Percentiles rank a stretch among this genome's conserved stretches.
Evolutionary conservation across 257 asterid genomes (phyloP).

Genomic region (Solanum chmielewskii): DNA sequence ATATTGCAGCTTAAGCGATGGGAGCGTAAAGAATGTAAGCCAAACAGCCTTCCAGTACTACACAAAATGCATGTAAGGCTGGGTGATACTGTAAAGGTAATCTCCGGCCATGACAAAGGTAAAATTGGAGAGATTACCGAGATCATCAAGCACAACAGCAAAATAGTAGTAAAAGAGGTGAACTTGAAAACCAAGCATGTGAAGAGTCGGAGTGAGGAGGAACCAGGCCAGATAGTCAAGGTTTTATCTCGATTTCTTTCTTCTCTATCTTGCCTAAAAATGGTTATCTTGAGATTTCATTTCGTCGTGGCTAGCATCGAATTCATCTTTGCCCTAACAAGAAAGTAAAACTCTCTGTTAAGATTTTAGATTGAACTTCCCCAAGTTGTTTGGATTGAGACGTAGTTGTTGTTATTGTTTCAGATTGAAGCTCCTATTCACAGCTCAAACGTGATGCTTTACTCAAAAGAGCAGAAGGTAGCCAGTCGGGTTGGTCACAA

Average conservation of each 20-base stretch:
- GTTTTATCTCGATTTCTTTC: constrained; percentile 16
- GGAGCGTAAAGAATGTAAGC: constrained; percentile 94
- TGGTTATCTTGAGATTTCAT: neutral
- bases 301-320: neutral
- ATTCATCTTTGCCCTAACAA: neutral
- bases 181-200: constrained; percentile 95
- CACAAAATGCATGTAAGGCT: constrained; percentile 89
- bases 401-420: neutral
- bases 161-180: constrained; percentile 49
- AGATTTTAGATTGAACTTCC: constrained; percentile 62
- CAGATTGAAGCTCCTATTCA: constrained; percentile 96
- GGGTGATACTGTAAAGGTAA: constrained; percentile 88
- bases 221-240: constrained; percentile 84
- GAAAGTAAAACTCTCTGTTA: neutral
- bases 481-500: constrained; percentile 89
- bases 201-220: constrained; percentile 73
- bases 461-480: constrained; percentile 69
- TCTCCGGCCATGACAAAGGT: constrained; percentile 88
- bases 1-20: constrained; percentile 64
- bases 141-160: constrained; percentile 71
- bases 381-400: neutral
- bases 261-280: neutral
- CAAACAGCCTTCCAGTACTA: constrained; percentile 86
- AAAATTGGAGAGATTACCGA: constrained; percentile 66
- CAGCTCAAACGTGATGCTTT: constrained; percentile 98